These are phyloP conservation scores for Lodderomyces jiufengensis DNA, from an alignment of 1,139 yeast species.

Conservation along the genomic window DNA sequence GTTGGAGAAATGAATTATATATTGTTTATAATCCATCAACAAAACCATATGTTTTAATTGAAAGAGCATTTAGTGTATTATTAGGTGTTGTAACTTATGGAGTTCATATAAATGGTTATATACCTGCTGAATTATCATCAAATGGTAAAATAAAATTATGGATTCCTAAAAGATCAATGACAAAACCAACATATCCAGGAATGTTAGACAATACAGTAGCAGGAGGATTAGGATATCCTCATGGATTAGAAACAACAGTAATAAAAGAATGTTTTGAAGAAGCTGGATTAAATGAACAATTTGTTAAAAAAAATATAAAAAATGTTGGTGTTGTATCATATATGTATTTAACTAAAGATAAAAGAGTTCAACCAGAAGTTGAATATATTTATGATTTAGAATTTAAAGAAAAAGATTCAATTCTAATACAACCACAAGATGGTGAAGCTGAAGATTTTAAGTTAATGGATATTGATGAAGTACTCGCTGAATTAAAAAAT, in stretches of 20 bases:
- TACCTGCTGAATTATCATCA: constrained; percentile 36
- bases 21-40: constrained; percentile 58
- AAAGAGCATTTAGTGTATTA: constrained; percentile 76
- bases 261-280: constrained; percentile 87
- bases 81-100: constrained; percentile 90
- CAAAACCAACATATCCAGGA: constrained; percentile 85
- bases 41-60: constrained; percentile 62
- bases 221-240: constrained; percentile 87
- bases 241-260: constrained; percentile 71
- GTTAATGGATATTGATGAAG: constrained; percentile 58
- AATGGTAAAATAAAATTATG: constrained; percentile 58
- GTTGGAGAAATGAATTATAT: constrained; percentile 89
- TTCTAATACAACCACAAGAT: constrained; percentile 71
- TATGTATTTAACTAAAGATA: constrained; percentile 47
- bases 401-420: constrained; percentile 44
- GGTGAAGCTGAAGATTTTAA: constrained; percentile 79
- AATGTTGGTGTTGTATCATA: constrained; percentile 72
- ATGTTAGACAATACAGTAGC: constrained; percentile 93
- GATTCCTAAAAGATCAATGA: constrained; percentile 77
- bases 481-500: constrained; percentile 40
- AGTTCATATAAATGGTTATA: constrained; percentile 78
- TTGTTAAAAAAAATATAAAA: constrained; percentile 42
- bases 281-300: constrained; percentile 65
- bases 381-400: constrained; percentile 74
- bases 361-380: constrained; percentile 82